Conservation (phyloP, 768 basidiomycete species). For the Hericium rajendrae region DNA sequence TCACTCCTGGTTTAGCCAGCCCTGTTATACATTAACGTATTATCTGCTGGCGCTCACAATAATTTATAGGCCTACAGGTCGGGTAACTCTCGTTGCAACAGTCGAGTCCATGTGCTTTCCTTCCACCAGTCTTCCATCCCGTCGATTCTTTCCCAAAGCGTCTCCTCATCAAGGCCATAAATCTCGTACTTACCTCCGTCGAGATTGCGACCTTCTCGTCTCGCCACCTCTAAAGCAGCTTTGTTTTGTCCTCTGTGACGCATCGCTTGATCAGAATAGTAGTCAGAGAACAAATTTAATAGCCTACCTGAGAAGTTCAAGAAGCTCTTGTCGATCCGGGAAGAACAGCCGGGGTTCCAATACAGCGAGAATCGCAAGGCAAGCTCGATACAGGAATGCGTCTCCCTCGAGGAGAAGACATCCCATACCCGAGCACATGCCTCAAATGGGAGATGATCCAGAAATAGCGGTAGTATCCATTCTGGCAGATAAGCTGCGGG, state of each 20-base stretch:
- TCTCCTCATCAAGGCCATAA: slow-evolving; percentile 79
- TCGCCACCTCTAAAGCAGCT: slow-evolving; percentile 76
- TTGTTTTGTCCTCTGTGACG: slow-evolving; percentile 63
- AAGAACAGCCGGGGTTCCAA: slow-evolving; percentile 84
- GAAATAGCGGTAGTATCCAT: slow-evolving; percentile 75
- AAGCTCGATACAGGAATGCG: slow-evolving; percentile 77
- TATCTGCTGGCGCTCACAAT: too few species aligned
- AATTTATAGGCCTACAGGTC: slow-evolving; percentile 33
- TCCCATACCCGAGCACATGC: slow-evolving; percentile 88
- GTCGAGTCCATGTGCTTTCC: slow-evolving; percentile 78
- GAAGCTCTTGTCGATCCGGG: slow-evolving; percentile 68
- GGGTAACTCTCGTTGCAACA: slow-evolving; percentile 80
- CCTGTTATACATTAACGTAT: too few species aligned
- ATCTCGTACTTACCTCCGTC: slow-evolving; percentile 77
- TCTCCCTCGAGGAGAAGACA: slow-evolving; percentile 83
- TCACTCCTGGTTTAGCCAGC: too few species aligned
- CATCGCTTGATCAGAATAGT: slow-evolving; percentile 1
- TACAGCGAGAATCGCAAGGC: slow-evolving; percentile 74
- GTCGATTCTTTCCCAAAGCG: slow-evolving; percentile 74
- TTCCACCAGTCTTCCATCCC: slow-evolving; percentile 90
- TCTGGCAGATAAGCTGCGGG: slow-evolving; percentile 74
- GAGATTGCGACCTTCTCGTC: slow-evolving; percentile 51
- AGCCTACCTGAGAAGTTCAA: slow-evolving; percentile 63
- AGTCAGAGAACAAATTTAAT: not conserved
- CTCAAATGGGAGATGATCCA: slow-evolving; percentile 85